These are phyloP conservation scores for Alternaria incomplexa DNA, from an alignment of 2,329 filamentous ascomycete species.

Conservation along the genomic window DNA sequence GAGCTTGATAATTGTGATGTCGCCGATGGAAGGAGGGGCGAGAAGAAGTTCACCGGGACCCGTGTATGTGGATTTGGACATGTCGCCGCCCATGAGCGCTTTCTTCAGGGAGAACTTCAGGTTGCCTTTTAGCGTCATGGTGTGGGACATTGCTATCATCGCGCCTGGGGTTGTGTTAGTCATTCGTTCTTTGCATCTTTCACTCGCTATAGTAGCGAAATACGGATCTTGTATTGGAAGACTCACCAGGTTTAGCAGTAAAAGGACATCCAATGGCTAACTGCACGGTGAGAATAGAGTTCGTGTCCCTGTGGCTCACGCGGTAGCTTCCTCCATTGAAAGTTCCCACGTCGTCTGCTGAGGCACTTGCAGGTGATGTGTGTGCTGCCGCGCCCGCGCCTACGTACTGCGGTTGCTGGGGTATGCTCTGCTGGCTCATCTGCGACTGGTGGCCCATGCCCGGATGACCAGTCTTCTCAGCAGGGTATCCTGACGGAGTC, in stretches of 20 bases:
- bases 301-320: slow-evolving; percentile 89
- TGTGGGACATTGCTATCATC: slow-evolving; percentile 95
- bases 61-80: slow-evolving; percentile 79
- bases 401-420: slow-evolving; percentile 41
- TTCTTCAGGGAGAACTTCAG: slow-evolving; percentile 92
- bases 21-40: slow-evolving; percentile 79
- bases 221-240: background rate
- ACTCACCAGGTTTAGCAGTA: slow-evolving; percentile 73
- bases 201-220: background rate
- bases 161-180: slow-evolving; percentile 60
- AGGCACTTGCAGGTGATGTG: slow-evolving; percentile 45
- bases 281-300: slow-evolving; percentile 87
- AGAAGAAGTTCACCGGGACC: slow-evolving; percentile 91
- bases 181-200: background rate
- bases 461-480: slow-evolving; percentile 33
- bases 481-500: slow-evolving; percentile 14
- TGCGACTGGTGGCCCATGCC: slow-evolving; percentile 38
- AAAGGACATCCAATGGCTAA: slow-evolving; percentile 88
- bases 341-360: slow-evolving; percentile 84
- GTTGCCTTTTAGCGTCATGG: slow-evolving; percentile 80
- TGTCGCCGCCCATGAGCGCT: slow-evolving; percentile 80
- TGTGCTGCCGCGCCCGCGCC: slow-evolving; percentile 16
- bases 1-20: slow-evolving; percentile 81
- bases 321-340: slow-evolving; percentile 97
- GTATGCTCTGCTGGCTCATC: slow-evolving; percentile 31